phyloP scores from a whole-genome alignment of 75 land plant species.

The Sequoiadendron giganteum region DNA sequence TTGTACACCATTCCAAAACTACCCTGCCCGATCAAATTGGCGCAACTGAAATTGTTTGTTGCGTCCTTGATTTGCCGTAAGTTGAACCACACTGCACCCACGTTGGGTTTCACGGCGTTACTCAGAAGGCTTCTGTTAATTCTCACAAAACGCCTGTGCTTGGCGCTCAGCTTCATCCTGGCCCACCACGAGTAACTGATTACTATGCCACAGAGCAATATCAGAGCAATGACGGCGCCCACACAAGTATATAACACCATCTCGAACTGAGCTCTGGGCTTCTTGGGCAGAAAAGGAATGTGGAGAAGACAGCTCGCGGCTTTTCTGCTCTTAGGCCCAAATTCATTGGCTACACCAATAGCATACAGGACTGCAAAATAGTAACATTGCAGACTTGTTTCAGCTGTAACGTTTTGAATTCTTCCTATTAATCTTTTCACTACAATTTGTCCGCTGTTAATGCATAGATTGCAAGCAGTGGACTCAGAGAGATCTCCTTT shows the following conservation, averaged over 20 bases:
- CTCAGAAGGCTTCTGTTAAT: neutral
- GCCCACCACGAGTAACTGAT: slow-evolving; percentile 31
- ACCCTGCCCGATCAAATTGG: neutral
- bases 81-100: no score
- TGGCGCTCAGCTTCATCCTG: neutral
- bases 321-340: slow-evolving; percentile 35
- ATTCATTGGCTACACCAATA: slow-evolving; percentile 42
- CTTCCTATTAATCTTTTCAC: neutral
- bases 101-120: neutral
- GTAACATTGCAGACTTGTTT: slow-evolving; percentile 9
- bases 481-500: slow-evolving; percentile 12
- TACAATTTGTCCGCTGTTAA: neutral
- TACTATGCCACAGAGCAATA: slow-evolving; percentile 37
- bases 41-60: neutral
- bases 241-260: slow-evolving; percentile 4
- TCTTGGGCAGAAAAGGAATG: slow-evolving; percentile 4
- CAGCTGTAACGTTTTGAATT: neutral
- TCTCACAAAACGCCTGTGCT: neutral
- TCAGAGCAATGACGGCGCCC: neutral
- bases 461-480: slow-evolving; percentile 15
- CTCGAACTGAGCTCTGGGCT: slow-evolving; percentile 13
- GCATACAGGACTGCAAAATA: slow-evolving; percentile 29
- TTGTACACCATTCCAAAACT: neutral
- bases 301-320: slow-evolving; percentile 39
- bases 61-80: neutral